Base-by-base conservation (phyloP, 164 flowering plant genomes). In the Chimonanthus praecox region DNA sequence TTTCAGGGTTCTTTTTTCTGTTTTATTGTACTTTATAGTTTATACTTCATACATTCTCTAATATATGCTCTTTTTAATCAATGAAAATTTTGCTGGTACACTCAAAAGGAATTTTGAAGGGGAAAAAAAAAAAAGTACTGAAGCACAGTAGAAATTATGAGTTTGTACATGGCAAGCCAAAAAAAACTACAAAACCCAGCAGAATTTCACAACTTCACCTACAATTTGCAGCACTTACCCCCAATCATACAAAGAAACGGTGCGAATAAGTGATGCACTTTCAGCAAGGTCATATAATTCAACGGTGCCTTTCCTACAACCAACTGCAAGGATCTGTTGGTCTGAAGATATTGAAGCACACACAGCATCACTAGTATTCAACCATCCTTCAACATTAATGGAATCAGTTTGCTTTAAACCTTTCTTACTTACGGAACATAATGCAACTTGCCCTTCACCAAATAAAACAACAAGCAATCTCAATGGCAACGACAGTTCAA, bases 281-380 rank as follows among this genome's bases (percentile, higher is more conserved):
- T 89, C 92, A 60, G 91, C 86, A 69, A 94, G 75, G 77, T 92
- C 92, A 86, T 95, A 95, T 68, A 95, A 78, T 81, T 92, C 92
- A 72, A 95, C 98, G 77, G 81, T 78, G 47, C 97, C 99, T 78
- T 88, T 90, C 77, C 81, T 80, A 71, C 92, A 90, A 68, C 99
- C 99, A 77, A 92, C 88, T 71, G 98, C 99, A 79, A 95, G 91
- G 75, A 95, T 89, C 78, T 89, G 92, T 79, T 92, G 97, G 67
- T 89, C 96, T 61, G 94, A 78, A 77, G 97, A 94, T 73, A 89
- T 69, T 64, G 99, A 88, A 71, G 87, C 82, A 80, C 97, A 95
- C 13, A 86, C 90, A 70, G 90, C 91, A 82, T 93, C 99, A 75
- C 87, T 83, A 64, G 84, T 80, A 73, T 83, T 88, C 80, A 95